Percentiles rank a stretch among this genome's conserved stretches.
Evolutionary conservation across 2,329 filamentous ascomycete genomes (phyloP).

Genomic region (Magnaporthiopsis rhizophila): DNA sequence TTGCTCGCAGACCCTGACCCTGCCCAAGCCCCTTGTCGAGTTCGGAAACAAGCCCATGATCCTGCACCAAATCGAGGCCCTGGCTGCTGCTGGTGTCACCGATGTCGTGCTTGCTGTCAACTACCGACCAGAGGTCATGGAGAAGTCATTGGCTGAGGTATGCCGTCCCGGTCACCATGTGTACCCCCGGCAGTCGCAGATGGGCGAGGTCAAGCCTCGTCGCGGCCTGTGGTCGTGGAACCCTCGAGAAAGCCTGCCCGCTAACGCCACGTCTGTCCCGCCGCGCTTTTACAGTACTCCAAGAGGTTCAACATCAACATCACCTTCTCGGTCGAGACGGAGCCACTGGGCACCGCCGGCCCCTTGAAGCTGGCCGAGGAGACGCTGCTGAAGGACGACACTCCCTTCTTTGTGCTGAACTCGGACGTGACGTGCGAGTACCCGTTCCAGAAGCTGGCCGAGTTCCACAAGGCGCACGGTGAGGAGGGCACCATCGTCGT

Average conservation of each 20-base stretch:
- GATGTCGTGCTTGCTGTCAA: constrained; percentile 98
- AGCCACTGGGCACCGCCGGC: constrained; percentile 90
- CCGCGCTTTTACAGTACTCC: constrained; percentile 60
- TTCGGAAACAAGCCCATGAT: constrained; percentile 99
- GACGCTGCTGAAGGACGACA: constrained; percentile 86
- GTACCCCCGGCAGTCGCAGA: not conserved
- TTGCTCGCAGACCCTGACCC: constrained; percentile 71
- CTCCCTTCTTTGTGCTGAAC: constrained; percentile 97
- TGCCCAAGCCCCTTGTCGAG: constrained; percentile 95
- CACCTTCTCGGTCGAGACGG: constrained; percentile 92
- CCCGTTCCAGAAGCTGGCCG: constrained; percentile 81
- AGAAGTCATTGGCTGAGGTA: constrained; percentile 83
- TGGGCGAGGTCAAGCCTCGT: not conserved
- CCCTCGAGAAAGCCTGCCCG: not conserved
- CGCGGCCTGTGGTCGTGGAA: not conserved
- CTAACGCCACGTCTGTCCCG: not conserved
- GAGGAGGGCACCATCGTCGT: constrained; percentile 96
- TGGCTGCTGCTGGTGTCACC: constrained; percentile 88
- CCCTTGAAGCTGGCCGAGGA: constrained; percentile 92
- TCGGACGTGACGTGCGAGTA: constrained; percentile 98
- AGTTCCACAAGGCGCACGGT: constrained; percentile 88
- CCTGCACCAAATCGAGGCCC: constrained; percentile 90
- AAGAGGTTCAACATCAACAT: constrained; percentile 89
- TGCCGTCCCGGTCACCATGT: constrained; percentile 19
- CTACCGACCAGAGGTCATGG: constrained; percentile 98